Base-by-base conservation (phyloP, 495 filamentous ascomycete genomes). In the Xylaria palmicola region DNA sequence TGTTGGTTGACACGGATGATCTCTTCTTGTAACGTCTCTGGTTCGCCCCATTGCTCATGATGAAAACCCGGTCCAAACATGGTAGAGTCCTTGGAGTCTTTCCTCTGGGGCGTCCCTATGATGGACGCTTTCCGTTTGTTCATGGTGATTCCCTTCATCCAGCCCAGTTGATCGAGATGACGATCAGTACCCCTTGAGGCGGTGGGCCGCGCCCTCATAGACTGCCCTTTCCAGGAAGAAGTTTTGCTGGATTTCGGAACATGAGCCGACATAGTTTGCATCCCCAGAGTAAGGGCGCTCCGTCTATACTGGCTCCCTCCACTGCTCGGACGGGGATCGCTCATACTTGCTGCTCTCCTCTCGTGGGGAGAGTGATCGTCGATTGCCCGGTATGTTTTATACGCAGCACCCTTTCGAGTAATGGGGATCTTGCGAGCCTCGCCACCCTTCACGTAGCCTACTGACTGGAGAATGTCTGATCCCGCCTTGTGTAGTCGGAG, bases 131-230 rank as follows among this genome's bases (percentile, higher is more conserved):
- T 81, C 53, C 80, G 76, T 63, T 87, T 87, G 26, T 78, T 83
- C 66, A 97, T 92, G 62, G 91, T 94, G 40, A 97, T 91, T 30
- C 92, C 91, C 59, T 86, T 90, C 90, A 97, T 96, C 93, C 93
- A 97, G 13, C 86, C 82, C 59, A 97, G 93, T 34, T 84, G 91
- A 17, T 79, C 72, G 10, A 75, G 71, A 45, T 72, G 75, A 20
- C 75, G 73, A 65, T 92, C 91, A n/a, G 81, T 78, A 47, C 87
- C 81, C 51, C 84, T 86, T 50, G 77, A 75, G 13, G 79, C 51
- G 36, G 75, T 79, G 22, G 79, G 81, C 44, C 84, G 86, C 1
- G 83, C 85, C 66, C 86, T 86, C 83, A 88, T 89, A 6, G 86
- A 85, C 29, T 84, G 77, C 10, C 83, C 75, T 62, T 73, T 71